Conservation (phyloP, 495 filamentous ascomycete genomes). For the Pyrenula massariospora region DNA sequence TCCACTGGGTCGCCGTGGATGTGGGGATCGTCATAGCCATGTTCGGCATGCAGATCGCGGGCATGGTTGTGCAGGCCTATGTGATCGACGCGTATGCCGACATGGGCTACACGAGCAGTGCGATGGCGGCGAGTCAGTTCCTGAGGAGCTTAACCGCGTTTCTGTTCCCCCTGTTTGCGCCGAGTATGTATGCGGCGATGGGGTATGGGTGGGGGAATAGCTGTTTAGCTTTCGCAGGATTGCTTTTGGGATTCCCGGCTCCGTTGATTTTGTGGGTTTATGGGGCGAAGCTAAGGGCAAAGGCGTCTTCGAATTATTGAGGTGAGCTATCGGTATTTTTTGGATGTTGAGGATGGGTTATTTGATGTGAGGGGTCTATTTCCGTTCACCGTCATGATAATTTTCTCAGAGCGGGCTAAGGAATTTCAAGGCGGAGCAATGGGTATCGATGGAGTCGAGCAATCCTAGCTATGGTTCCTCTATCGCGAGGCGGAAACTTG, state of each 20-base stretch:
- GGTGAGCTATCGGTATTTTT: no score
- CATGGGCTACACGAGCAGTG: slow-evolving; percentile 66
- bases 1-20: slow-evolving; percentile 41
- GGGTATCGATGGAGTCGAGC: no score
- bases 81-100: slow-evolving; percentile 64
- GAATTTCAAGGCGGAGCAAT: no score
- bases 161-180: slow-evolving; percentile 67
- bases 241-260: slow-evolving; percentile 44
- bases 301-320: slow-evolving; percentile 14
- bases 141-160: slow-evolving; percentile 60
- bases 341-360: no score
- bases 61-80: slow-evolving; percentile 64
- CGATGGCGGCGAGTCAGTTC: slow-evolving; percentile 53
- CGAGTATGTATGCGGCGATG: slow-evolving; percentile 43
- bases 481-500: no score
- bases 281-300: slow-evolving; percentile 43
- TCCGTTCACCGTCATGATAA: no score
- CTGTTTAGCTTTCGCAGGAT: slow-evolving; percentile 39
- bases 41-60: slow-evolving; percentile 45
- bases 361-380: no score
- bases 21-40: slow-evolving; percentile 29
- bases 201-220: slow-evolving; percentile 56
- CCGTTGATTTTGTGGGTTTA: slow-evolving; percentile 53
- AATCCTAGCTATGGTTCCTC: no score
- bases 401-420: no score